These are phyloP conservation scores for Lachnum nothofagi DNA, from an alignment of 2,329 filamentous ascomycete genomes.

Conservation along the genomic window DNA sequence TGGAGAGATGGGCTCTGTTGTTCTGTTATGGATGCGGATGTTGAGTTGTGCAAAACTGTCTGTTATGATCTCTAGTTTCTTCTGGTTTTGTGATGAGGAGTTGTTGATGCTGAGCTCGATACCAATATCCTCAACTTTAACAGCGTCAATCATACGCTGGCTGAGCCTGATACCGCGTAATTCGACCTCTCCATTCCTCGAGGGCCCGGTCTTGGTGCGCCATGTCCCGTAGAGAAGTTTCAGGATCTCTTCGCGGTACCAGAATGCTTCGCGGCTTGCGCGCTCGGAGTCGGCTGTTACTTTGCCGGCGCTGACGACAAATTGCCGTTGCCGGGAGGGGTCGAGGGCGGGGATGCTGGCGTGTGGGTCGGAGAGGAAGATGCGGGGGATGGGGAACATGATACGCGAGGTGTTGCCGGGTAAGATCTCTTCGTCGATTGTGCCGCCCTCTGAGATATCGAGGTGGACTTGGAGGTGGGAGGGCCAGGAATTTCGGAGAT, in stretches of 20 bases:
- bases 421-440: constrained; percentile 48
- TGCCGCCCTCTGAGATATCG: constrained; percentile 31
- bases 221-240: constrained; percentile 66
- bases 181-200: constrained; percentile 64
- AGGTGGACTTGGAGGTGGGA: constrained; percentile 67
- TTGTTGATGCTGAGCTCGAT: constrained; percentile 54
- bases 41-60: constrained; percentile 66
- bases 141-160: constrained; percentile 73
- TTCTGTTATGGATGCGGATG: constrained; percentile 72
- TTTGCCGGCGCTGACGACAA: constrained; percentile 77
- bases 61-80: constrained; percentile 33
- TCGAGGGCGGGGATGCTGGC: constrained; percentile 75
- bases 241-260: constrained; percentile 81
- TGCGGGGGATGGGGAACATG: constrained; percentile 67
- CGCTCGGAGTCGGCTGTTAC: constrained; percentile 76
- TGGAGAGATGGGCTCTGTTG: constrained; percentile 59
- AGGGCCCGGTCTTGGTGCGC: constrained; percentile 50
- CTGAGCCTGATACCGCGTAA: constrained; percentile 70
- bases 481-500: constrained; percentile 87
- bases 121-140: constrained; percentile 74
- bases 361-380: constrained; percentile 72
- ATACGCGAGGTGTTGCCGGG: constrained; percentile 69
- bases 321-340: constrained; percentile 79
- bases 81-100: constrained; percentile 15
- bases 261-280: constrained; percentile 75